phyloP scores from a whole-genome alignment of 257 asterid species.

The Solanum arcanum region DNA sequence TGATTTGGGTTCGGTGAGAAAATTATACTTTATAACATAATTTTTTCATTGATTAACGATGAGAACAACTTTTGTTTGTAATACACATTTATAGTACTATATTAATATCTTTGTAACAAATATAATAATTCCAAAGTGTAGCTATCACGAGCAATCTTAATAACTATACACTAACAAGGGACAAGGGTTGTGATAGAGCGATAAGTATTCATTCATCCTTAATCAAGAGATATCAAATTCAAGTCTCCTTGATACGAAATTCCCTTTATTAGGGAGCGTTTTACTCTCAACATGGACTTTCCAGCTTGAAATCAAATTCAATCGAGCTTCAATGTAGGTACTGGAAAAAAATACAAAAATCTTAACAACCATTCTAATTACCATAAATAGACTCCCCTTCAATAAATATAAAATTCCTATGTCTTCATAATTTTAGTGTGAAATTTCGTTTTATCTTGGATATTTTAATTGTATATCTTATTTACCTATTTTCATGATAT shows the following conservation, averaged over 20 bases:
- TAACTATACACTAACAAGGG: not conserved
- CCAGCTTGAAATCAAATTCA: fast-evolving
- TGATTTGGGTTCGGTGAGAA: no score
- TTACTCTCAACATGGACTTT: not conserved
- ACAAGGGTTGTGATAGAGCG: not conserved
- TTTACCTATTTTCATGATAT: not conserved
- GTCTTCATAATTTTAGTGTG: not conserved
- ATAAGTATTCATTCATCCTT: no score
- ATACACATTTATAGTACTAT: not conserved
- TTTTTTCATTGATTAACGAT: no score
- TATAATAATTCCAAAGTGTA: not conserved
- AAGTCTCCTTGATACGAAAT: not conserved
- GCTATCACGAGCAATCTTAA: not conserved
- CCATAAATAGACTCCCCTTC: not conserved
- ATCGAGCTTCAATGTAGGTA: not conserved
- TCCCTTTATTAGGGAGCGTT: fast-evolving
- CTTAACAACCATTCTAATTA: not conserved
- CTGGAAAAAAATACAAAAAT: no score
- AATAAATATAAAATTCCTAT: not conserved
- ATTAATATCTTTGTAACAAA: not conserved
- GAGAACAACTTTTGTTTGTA: no score
- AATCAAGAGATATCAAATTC: no score
- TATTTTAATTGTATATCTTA: not conserved
- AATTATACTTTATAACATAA: no score
- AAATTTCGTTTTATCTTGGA: not conserved